These are phyloP conservation scores for Takashimella tepidaria DNA, from an alignment of 1,284 basidiomycete genomes.

Conservation along the genomic window DNA sequence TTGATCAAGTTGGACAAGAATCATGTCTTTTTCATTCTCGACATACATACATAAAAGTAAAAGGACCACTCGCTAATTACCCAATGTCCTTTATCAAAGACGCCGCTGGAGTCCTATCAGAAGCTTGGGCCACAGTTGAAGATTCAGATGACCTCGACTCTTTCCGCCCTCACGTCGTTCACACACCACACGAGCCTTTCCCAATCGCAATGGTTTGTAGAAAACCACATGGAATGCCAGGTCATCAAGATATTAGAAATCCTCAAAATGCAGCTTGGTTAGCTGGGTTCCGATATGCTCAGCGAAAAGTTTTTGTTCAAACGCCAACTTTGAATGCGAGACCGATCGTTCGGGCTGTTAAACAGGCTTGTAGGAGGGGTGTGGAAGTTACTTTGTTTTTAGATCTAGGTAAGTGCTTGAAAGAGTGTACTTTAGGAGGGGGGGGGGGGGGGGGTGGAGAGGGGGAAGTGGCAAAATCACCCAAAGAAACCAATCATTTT, in stretches of 20 bases:
- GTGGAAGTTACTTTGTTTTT: constrained; percentile 62
- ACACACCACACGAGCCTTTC: constrained; percentile 58
- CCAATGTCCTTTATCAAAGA: constrained; percentile 19
- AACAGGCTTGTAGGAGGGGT: constrained; percentile 63
- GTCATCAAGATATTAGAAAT: constrained; percentile 54
- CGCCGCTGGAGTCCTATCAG: constrained; percentile 48
- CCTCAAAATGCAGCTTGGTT: constrained; percentile 74
- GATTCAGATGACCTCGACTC: constrained; percentile 50
- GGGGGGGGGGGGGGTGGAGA: neutral
- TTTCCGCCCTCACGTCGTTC: constrained; percentile 57
- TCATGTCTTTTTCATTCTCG: too few species aligned
- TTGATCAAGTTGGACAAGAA: too few species aligned
- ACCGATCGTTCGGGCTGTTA: constrained; percentile 61
- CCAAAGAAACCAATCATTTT: too few species aligned
- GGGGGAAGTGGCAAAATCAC: neutral
- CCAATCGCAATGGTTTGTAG: constrained; percentile 71
- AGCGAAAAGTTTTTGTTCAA: constrained; percentile 68
- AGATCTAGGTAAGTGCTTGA: constrained; percentile 52
- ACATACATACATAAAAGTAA: too few species aligned
- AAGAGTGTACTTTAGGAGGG: constrained; percentile 4
- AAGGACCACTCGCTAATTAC: too few species aligned
- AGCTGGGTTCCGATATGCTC: constrained; percentile 63
- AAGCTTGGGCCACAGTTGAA: constrained; percentile 50
- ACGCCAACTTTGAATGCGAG: constrained; percentile 70
- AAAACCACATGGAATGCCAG: constrained; percentile 57